Evolutionary conservation across 1,284 basidiomycete species (phyloP).

Genomic region (Blastosporella zonata): DNA sequence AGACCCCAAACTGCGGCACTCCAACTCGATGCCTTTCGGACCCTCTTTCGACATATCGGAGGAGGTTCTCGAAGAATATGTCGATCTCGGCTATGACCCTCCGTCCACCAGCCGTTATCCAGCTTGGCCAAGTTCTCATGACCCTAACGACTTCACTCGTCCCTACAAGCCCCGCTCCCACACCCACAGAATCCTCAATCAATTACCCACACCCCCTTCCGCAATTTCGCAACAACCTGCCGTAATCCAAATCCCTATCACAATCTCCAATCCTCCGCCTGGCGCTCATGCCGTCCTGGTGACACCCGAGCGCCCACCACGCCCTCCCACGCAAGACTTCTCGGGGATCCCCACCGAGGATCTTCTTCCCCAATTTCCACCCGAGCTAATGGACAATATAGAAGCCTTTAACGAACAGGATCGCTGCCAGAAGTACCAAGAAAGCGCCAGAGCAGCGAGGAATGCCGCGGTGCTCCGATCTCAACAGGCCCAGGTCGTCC

Average conservation of each 20-base stretch:
- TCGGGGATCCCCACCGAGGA: background rate
- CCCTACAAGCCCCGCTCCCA: conserved; percentile 2
- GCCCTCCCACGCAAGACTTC: conserved; percentile 12
- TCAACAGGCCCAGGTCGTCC: background rate
- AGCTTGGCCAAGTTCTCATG: background rate
- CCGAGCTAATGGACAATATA: conserved; percentile 10
- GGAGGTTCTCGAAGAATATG: background rate
- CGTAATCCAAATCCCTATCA: background rate
- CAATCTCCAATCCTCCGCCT: too few species aligned
- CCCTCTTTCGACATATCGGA: background rate
- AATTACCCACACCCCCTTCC: conserved; percentile 14
- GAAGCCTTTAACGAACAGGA: conserved; percentile 4
- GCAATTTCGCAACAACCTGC: background rate
- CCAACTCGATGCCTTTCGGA: conserved; percentile 19
- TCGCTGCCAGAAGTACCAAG: background rate
- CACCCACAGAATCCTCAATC: conserved; percentile 6
- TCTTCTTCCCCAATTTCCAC: conserved; percentile 10
- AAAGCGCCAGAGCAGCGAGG: background rate
- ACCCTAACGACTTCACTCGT: background rate
- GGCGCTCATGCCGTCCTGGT: too few species aligned
- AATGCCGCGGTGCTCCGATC: conserved; percentile 1
- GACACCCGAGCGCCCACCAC: conserved; percentile 7
- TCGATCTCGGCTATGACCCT: background rate
- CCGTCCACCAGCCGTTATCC: background rate
- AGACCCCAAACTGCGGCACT: conserved; percentile 17